Percentiles rank a stretch among this genome's conserved stretches.
phyloP scores from a whole-genome alignment of 345 rosid species.

The Boechera divaricarpa region DNA sequence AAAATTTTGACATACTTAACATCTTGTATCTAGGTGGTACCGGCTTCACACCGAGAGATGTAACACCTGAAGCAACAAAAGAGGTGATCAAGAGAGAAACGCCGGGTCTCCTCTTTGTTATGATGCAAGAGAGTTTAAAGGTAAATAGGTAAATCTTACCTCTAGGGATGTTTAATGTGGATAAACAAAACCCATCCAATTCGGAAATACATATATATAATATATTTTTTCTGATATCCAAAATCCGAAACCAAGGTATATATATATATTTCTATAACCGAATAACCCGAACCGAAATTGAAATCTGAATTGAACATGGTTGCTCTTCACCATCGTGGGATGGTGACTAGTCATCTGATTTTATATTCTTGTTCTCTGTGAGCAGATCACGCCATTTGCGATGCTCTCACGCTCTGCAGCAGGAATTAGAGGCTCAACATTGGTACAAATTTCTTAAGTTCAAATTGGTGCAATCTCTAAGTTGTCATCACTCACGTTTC shows the following conservation, averaged over 20 bases:
- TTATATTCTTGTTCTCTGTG: slow-evolving; percentile 18
- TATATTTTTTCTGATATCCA: not conserved
- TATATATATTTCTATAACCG: not conserved
- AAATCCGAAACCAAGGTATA: not conserved
- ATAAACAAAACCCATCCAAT: not conserved
- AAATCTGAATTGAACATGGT: not conserved
- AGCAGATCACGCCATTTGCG: slow-evolving; percentile 92
- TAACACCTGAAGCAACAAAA: slow-evolving; percentile 97
- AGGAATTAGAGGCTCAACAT: slow-evolving; percentile 91
- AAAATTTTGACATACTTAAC: slow-evolving; percentile 12
- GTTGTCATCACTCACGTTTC: slow-evolving; percentile 21
- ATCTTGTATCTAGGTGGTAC: slow-evolving; percentile 72
- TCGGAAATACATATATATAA: not conserved
- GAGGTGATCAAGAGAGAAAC: slow-evolving; percentile 83
- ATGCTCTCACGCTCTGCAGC: slow-evolving; percentile 95
- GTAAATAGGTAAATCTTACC: slow-evolving; percentile 42
- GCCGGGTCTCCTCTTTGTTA: slow-evolving; percentile 86
- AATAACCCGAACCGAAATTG: not conserved
- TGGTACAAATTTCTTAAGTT: slow-evolving; percentile 58
- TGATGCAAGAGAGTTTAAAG: slow-evolving; percentile 98
- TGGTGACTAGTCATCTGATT: slow-evolving; percentile 23
- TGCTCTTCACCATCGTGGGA: not conserved
- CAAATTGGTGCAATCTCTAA: not conserved
- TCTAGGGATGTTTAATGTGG: not conserved
- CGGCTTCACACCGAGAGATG: slow-evolving; percentile 94